Conservation (phyloP, 108 stramenopile species). For the Schizochytrium sp. region DNA sequence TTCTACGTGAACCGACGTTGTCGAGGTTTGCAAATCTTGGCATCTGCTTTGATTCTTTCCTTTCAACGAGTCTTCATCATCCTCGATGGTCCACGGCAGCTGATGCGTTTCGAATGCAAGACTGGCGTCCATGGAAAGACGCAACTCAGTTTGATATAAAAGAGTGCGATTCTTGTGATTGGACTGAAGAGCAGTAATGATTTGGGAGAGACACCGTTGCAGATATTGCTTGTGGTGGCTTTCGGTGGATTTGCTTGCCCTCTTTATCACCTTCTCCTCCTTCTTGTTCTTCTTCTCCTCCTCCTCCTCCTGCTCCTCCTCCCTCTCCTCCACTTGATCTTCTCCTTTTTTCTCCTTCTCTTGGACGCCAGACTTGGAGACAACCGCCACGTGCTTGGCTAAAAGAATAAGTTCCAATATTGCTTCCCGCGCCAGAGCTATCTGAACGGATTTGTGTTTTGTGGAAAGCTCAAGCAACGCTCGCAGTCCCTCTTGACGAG, state of each 20-base stretch:
- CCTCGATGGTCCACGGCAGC: background rate
- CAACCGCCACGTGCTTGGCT: background rate
- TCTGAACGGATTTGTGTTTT: background rate
- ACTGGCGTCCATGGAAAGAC: background rate
- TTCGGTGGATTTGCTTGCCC: background rate
- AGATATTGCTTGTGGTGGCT: no score
- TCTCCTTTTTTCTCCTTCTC: background rate
- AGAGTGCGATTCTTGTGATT: background rate
- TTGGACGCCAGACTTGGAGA: background rate
- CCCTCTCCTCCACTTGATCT: background rate
- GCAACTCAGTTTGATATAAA: background rate
- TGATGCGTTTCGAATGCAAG: background rate
- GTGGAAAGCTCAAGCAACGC: background rate
- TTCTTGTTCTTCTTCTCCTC: background rate
- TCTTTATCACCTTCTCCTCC: background rate
- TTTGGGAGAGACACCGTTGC: background rate
- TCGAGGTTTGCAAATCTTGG: no score
- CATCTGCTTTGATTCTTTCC: background rate
- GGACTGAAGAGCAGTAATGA: background rate
- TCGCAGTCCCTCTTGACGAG: background rate
- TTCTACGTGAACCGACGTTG: no score
- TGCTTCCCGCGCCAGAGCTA: background rate
- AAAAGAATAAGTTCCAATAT: background rate
- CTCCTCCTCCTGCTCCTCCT: background rate
- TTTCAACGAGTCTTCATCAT: background rate